Base-by-base conservation (phyloP, 352 stramenopile species). In the Plasmopara halstedii region DNA sequence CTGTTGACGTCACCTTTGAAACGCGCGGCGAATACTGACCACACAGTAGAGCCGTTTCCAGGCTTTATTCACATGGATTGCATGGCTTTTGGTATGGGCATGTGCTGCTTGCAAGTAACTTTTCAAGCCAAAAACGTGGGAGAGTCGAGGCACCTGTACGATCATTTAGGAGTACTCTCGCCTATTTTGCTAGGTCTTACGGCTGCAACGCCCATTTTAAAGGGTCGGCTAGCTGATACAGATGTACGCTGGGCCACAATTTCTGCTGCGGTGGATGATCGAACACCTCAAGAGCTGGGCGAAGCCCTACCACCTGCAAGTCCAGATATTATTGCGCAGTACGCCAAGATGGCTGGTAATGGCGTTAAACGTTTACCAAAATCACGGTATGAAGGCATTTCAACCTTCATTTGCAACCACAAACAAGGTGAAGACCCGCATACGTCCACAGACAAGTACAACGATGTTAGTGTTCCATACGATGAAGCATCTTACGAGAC, bases 21-120 rank as follows among this genome's bases (percentile, higher is more conserved):
- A 13, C 40, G 46, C 15, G 57, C 53, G n/a, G 33, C 56, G 19
- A 39, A 95, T 56, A 39, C 69, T 40, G 52, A 77, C 63, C 57
- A 88, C 79, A 74, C 78, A 54, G 61, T 66, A 13, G 82, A 94
- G 63, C 80, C 83, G 47, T 83, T 88, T 54, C 78, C 79, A 14
- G 83, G 80, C 13, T 88, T 91, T 49, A 91, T 99, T 65, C 92
- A 99, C 70, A 99, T 99, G 97, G 97, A 99, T 73, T 94, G 90
- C 39, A 99, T 99, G 97, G 97, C 94, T 11, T 99, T 99, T 71
- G 97, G 97, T n/a, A 99, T 99, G 97, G 97, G 97, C 33, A 99
- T 97, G 74, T 99, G 97, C 75, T 99, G 97, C 59, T 73, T 99
- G 25, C 97, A 99, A 67, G 95, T 99, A 50, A 99, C 95, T 37